phyloP scores from a whole-genome alignment of 345 rosid genomes.

The Arabidopsis arenosa region DNA sequence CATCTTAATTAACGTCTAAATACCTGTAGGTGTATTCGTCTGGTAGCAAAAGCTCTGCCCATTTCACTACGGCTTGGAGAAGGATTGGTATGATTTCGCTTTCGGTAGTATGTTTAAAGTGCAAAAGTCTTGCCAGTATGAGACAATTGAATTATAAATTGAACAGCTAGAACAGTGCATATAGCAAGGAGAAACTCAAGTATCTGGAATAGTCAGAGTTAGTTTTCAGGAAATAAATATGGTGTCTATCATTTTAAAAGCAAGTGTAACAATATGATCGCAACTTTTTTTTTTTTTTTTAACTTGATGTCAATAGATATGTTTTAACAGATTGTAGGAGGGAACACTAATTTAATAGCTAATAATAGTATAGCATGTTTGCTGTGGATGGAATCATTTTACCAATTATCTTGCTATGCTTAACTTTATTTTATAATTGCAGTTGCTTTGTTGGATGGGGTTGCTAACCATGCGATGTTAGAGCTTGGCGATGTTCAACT shows the following conservation, averaged over 20 bases:
- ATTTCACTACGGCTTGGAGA: conserved; percentile 61
- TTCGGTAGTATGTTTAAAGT: conserved; percentile 12
- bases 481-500: conserved; percentile 76
- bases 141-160: conserved; percentile 14
- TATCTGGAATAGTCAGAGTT: conserved; percentile 14
- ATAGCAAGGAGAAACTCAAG: conserved; percentile 4
- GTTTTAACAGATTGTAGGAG: conserved; percentile 1
- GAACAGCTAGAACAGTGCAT: conserved; percentile 27
- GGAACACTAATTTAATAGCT: conserved; percentile 6
- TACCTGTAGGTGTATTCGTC: conserved; percentile 66
- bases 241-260: conserved; percentile 11
- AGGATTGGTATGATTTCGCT: conserved; percentile 57
- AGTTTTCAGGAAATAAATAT: conserved; percentile 19
- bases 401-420: conserved; percentile 5
- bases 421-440: conserved; percentile 47
- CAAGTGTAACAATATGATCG: not conserved
- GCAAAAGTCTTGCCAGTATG: conserved; percentile 17
- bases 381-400: conserved; percentile 20
- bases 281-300: too few relatives aligned
- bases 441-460: conserved; percentile 78
- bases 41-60: conserved; percentile 73
- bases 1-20: conserved; percentile 8
- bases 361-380: conserved; percentile 9
- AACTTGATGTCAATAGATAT: conserved; percentile 17
- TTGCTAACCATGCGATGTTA: conserved; percentile 76